phyloP scores from a whole-genome alignment of 2,329 filamentous ascomycete species.

The Phialocephala sp. region DNA sequence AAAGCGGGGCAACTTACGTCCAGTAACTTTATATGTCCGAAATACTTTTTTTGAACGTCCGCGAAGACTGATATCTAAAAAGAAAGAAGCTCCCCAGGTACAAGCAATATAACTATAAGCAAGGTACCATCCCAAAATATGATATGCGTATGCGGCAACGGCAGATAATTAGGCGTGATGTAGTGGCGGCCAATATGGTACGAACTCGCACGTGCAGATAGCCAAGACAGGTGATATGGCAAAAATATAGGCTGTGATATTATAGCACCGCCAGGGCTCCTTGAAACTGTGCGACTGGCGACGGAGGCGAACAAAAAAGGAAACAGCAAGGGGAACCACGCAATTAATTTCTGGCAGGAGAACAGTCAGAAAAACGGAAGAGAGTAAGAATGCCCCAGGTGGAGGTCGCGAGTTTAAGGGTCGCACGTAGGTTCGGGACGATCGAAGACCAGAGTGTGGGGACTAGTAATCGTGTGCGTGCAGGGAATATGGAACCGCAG shows the following conservation, averaged over 20 bases:
- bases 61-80: slow-evolving; percentile 37
- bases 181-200: slow-evolving; percentile 35
- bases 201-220: slow-evolving; percentile 32
- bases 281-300: slow-evolving; percentile 25
- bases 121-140: slow-evolving; percentile 21
- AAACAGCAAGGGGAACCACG: slow-evolving; percentile 23
- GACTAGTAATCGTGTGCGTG: slow-evolving; percentile 32
- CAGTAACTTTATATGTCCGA: slow-evolving; percentile 19
- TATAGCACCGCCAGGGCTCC: slow-evolving; percentile 39
- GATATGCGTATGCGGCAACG: slow-evolving; percentile 12
- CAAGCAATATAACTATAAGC: slow-evolving; percentile 18
- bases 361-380: slow-evolving; percentile 18
- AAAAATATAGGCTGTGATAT: slow-evolving; percentile 28
- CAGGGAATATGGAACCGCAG: slow-evolving; percentile 30
- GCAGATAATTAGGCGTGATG: slow-evolving; percentile 30
- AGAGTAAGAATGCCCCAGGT: slow-evolving; percentile 20
- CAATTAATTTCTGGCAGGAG: slow-evolving; percentile 26
- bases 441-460: slow-evolving; percentile 35
- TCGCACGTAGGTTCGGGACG: slow-evolving; percentile 25
- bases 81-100: slow-evolving; percentile 18
- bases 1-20: slow-evolving; percentile 27
- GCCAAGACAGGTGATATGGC: slow-evolving; percentile 18
- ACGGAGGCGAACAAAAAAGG: slow-evolving; percentile 17
- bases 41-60: slow-evolving; percentile 28
- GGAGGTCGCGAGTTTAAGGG: slow-evolving; percentile 29